These are phyloP conservation scores for Serendipita sp. DNA, from an alignment of 768 basidiomycete species.

Conservation along the genomic window DNA sequence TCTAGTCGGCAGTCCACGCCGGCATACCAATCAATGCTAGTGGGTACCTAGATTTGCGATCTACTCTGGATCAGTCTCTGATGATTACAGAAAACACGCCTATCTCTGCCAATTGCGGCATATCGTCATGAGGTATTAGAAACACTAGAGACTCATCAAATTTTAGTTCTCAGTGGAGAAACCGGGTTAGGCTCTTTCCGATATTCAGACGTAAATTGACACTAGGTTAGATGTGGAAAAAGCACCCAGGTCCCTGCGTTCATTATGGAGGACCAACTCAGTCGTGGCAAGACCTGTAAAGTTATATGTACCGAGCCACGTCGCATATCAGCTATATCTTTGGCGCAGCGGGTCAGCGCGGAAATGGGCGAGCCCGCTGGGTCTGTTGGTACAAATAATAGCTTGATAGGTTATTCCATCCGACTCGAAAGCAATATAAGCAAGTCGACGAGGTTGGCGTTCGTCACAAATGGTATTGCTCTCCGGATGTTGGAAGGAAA, in stretches of 20 bases:
- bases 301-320: conserved; percentile 93
- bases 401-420: conserved; percentile 88
- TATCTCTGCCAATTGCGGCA: conserved; percentile 67
- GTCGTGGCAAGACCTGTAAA: conserved; percentile 66
- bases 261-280: conserved; percentile 78
- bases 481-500: conserved; percentile 91
- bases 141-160: conserved; percentile 54
- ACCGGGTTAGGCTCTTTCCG: conserved; percentile 35
- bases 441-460: conserved; percentile 60
- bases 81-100: conserved; percentile 44
- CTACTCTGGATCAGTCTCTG: not conserved
- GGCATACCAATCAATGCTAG: conserved; percentile 80
- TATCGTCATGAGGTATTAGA: conserved; percentile 60
- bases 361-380: conserved; percentile 80
- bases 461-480: conserved; percentile 89
- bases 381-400: conserved; percentile 55
- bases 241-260: conserved; percentile 92
- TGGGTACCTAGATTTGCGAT: conserved; percentile 22
- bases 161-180: conserved; percentile 76
- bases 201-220: conserved; percentile 18
- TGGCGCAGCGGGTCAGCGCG: conserved; percentile 85
- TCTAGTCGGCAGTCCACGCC: conserved; percentile 40
- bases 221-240: conserved; percentile 52
- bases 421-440: conserved; percentile 78
- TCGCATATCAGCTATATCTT: conserved; percentile 87